phyloP scores from a whole-genome alignment of 371 early-diverging fungal genomes.

The Funneliformis caledonium region DNA sequence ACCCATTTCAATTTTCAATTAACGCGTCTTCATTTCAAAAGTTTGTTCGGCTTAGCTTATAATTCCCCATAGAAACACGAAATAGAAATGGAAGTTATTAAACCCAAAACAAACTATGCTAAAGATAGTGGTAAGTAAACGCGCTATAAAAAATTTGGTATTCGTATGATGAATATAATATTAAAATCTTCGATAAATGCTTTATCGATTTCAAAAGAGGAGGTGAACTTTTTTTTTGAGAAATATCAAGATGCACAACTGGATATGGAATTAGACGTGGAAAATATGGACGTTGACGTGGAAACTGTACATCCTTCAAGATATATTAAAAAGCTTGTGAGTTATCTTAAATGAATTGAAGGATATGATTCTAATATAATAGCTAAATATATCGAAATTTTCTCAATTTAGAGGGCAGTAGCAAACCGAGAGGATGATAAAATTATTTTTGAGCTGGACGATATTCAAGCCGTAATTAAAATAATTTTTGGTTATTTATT shows the following conservation, averaged over 20 bases:
- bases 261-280: not conserved
- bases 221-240: not conserved
- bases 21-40: no score
- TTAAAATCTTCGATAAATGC: no score
- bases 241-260: not conserved
- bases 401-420: slow-evolving; percentile 57
- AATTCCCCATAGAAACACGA: no score
- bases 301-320: not conserved
- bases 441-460: slow-evolving; percentile 64
- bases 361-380: not conserved
- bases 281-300: slow-evolving; percentile 15
- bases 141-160: not conserved
- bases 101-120: not conserved
- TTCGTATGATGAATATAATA: not conserved
- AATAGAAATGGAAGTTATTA: not conserved
- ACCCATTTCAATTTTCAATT: no score
- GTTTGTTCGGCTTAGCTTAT: no score
- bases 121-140: not conserved
- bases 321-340: slow-evolving; percentile 2
- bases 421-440: slow-evolving; percentile 63
- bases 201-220: not conserved
- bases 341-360: not conserved
- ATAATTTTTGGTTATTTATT: not conserved
- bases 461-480: slow-evolving; percentile 57
- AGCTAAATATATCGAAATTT: not conserved